Evolutionary conservation across 768 basidiomycete species (phyloP).

Genomic region (Hebeloma cylindrosporum): DNA sequence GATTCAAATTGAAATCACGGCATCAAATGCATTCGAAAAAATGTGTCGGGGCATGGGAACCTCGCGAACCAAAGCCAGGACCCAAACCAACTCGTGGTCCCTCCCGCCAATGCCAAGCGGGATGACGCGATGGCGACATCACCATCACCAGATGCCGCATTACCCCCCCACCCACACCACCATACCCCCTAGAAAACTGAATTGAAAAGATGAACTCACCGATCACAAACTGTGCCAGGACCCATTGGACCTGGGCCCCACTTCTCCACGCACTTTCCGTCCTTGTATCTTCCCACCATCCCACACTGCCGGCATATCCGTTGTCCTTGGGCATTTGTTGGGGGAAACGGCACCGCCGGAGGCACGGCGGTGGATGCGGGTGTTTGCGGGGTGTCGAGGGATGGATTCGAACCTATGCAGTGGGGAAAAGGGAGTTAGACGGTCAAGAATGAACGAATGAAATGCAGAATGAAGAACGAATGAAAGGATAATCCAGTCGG

Average conservation of each 20-base stretch:
- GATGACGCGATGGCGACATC: too few species aligned
- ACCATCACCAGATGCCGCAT: too few species aligned
- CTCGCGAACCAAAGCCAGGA: too few species aligned
- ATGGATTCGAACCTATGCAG: constrained; percentile 3
- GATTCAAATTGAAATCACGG: too few species aligned
- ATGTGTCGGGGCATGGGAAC: too few species aligned
- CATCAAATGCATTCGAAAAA: too few species aligned
- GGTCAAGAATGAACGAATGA: constrained; percentile 2
- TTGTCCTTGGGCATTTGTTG: constrained; percentile 63
- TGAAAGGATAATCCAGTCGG: background rate
- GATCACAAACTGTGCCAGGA: constrained; percentile 81
- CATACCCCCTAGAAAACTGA: too few species aligned
- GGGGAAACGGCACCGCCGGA: constrained; percentile 33
- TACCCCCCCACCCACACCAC: too few species aligned
- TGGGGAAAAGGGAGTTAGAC: background rate
- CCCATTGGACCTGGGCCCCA: constrained; percentile 86
- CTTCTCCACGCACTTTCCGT: constrained; percentile 84
- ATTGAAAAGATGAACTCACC: constrained; percentile 37
- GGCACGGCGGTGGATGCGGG: constrained; percentile 20
- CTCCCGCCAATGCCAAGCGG: too few species aligned
- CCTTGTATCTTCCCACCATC: constrained; percentile 73
- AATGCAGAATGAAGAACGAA: constrained; percentile 9
- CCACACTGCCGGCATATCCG: constrained; percentile 79
- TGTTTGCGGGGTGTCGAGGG: constrained; percentile 16
- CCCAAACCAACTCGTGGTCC: too few species aligned